Base-by-base conservation (phyloP, 2,329 filamentous ascomycete genomes). In the Colletotrichum ledebouriae region DNA sequence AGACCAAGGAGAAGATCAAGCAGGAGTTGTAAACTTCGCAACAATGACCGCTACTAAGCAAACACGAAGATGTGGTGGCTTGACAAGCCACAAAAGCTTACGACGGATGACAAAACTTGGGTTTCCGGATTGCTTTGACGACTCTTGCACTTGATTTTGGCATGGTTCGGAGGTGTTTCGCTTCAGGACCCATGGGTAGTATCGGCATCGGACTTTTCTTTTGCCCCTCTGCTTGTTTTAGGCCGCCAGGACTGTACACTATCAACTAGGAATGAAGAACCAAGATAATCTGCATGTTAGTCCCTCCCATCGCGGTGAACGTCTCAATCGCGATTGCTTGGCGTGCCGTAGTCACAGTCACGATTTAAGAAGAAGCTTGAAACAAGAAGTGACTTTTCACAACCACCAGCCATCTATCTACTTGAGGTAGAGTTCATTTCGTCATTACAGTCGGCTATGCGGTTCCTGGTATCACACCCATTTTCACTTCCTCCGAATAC, bases 1-100 rank as follows among this genome's bases (percentile, higher is more conserved):
- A 83, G 63, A 69, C 72, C n/a, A 76, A 76, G 69, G 74, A 79
- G 46, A 78, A 83, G 62, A 70, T 74, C 7, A 82, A 83, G 72
- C 78, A 85, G 69, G 86, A 88, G 77, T 75, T 88, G 74, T 88
- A 79, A 82, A 67, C 2, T 13, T 29, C 6, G 7, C 33, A 4
- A 11, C 15, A 2, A 57, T 11, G 1, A 47, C 34, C 52, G 12
- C 42, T 25, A 29, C 12, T 12, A 37, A 46, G 11, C 25, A 25
- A 33, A 3, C 11, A 59, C 0, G 13, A 39, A 12, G 46, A 25
- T 29, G 56, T 47, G n/a, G 41, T 59, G 65, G 33, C 53, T 60
- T 50, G 5, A 29, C 1, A 34, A 49, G 56, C n/a, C 52, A 65
- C 42, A 3, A 20, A 3, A 20, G 55, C 37, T 66, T 57, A 70